A percentile compares a stretch with the other conserved stretches of the same genome.
phyloP scores from a whole-genome alignment of 305 asterid species.

The Stenogyne calaminthoides region DNA sequence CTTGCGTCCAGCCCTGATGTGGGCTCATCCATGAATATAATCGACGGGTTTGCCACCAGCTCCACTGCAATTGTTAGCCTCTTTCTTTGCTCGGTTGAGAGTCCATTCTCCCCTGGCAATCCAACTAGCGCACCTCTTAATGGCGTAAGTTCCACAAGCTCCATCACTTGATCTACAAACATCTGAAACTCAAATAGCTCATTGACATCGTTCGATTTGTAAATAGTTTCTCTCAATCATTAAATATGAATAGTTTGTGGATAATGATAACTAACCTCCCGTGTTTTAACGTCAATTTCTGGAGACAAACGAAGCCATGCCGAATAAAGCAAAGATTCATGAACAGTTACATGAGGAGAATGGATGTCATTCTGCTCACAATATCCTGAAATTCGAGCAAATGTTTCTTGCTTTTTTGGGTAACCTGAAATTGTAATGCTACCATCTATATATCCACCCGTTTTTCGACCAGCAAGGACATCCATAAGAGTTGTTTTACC shows the following conservation, averaged over 20 bases:
- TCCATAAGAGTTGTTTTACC: constrained; percentile 76
- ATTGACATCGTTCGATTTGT: too few relatives aligned
- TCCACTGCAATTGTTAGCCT: constrained; percentile 60
- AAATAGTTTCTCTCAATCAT: too few relatives aligned
- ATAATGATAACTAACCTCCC: constrained; percentile 37
- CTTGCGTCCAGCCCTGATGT: constrained; percentile 54
- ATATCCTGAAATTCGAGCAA: constrained; percentile 58
- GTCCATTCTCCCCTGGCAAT: constrained; percentile 48
- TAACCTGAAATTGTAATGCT: constrained; percentile 53
- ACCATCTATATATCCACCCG: constrained; percentile 56
- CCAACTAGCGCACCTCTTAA: constrained; percentile 51
- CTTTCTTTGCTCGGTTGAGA: constrained; percentile 55
- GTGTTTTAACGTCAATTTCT: constrained; percentile 38
- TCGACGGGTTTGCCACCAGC: constrained; percentile 53
- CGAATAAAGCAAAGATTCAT: constrained; percentile 52
- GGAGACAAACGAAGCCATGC: constrained; percentile 61
- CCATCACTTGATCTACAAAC: constrained; percentile 52
- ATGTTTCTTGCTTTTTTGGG: constrained; percentile 59
- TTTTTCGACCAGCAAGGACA: constrained; percentile 59
- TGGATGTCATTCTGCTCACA: constrained; percentile 63
- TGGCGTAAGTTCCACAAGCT: constrained; percentile 48
- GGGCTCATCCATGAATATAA: constrained; percentile 59
- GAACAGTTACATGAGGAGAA: constrained; percentile 60
- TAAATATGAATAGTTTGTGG: not conserved
- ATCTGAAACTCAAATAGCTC: constrained; percentile 21